A percentile compares a stretch with the other conserved stretches of the same genome.
phyloP scores from a whole-genome alignment of 345 rosid genomes.

The Psidium friedrichsthalianum region DNA sequence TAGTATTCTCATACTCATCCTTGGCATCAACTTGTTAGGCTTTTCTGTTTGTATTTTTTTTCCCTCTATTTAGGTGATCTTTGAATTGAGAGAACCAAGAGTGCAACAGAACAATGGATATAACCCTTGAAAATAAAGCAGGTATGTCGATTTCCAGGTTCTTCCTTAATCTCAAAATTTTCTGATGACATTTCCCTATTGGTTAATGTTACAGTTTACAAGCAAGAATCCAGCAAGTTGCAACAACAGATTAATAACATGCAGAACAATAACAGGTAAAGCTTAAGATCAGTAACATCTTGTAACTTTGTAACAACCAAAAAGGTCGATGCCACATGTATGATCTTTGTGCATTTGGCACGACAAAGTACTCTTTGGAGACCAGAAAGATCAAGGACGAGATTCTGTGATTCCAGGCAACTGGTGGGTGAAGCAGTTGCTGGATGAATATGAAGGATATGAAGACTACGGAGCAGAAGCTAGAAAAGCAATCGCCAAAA shows the following conservation, averaged over 20 bases:
- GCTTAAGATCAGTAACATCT: background rate
- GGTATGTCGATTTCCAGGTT: background rate
- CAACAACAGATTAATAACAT: conserved; percentile 51
- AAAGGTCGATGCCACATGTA: background rate
- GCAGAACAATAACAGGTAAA: conserved; percentile 69
- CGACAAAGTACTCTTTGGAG: background rate
- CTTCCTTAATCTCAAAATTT: background rate
- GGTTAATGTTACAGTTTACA: conserved; percentile 43
- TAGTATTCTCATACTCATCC: background rate
- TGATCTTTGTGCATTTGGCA: background rate
- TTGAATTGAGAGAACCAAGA: background rate
- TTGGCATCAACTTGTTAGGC: background rate
- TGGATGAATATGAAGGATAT: conserved; percentile 42
- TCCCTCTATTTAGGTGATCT: background rate
- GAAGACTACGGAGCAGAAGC: conserved; percentile 46
- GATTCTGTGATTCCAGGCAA: conserved; percentile 29
- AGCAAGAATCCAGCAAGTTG: conserved; percentile 77
- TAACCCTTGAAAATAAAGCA: background rate
- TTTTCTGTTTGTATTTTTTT: background rate
- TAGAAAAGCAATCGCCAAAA: conserved; percentile 72
- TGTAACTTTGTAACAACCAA: background rate
- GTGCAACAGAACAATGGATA: background rate
- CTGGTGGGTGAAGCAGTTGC: conserved; percentile 74
- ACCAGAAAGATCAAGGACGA: background rate
- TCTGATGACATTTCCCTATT: background rate